phyloP scores from a whole-genome alignment of 495 filamentous ascomycete genomes.

The Neurospora sp. region DNA sequence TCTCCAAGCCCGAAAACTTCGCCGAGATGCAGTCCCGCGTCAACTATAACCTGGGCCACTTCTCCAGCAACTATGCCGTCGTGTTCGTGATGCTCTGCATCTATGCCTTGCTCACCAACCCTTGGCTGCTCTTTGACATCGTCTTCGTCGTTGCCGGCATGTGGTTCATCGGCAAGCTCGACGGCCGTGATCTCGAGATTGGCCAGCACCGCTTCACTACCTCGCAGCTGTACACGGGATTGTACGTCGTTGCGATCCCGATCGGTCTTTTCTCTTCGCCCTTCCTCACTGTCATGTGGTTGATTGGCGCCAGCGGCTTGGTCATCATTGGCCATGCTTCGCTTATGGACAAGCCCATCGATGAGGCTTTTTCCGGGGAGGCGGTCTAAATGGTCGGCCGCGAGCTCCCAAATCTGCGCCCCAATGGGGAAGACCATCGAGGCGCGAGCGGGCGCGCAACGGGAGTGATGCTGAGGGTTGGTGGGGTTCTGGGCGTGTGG shows the following conservation, averaged over 20 bases:
- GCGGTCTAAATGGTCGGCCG: conserved; percentile 99
- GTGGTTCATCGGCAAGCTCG: conserved; percentile 80
- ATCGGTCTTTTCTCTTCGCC: conserved; percentile 76
- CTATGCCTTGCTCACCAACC: conserved; percentile 86
- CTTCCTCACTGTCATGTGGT: conserved; percentile 74
- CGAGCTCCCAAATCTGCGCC: conserved; percentile 94
- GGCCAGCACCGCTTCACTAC: conserved; percentile 72
- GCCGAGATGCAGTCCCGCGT: conserved; percentile 83
- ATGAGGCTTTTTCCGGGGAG: conserved; percentile 99
- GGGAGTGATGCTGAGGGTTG: conserved; percentile 37
- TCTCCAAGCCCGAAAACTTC: conserved; percentile 90
- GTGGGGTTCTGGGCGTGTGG: conserved; percentile 35
- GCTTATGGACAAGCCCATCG: conserved; percentile 97
- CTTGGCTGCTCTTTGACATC: conserved; percentile 79
- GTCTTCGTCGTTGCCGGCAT: conserved; percentile 74
- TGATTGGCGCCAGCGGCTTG: conserved; percentile 88
- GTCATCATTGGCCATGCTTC: conserved; percentile 89
- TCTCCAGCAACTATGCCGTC: conserved; percentile 95
- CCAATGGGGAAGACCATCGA: conserved; percentile 96
- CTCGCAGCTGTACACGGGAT: conserved; percentile 88
- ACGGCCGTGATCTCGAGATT: conserved; percentile 77
- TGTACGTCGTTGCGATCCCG: conserved; percentile 72
- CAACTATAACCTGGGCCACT: conserved; percentile 95
- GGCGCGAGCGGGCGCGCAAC: conserved; percentile 63
- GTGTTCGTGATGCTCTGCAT: conserved; percentile 91